phyloP scores from a whole-genome alignment of 495 filamentous ascomycete species.

The Astrothelium macrocarpum region DNA sequence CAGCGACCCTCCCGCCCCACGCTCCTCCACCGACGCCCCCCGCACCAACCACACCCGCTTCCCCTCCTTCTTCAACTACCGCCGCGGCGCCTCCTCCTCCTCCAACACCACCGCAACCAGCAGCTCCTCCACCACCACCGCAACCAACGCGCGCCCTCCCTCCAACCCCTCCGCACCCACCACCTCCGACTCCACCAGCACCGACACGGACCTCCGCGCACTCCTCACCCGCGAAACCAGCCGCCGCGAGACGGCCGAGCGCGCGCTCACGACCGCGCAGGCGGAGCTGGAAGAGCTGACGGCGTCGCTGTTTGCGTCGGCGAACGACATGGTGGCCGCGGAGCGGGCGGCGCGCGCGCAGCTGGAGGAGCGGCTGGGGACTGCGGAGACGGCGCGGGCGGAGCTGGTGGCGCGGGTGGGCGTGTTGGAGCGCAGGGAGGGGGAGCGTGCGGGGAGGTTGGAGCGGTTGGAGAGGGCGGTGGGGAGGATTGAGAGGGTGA shows the following conservation, averaged over 20 bases:
- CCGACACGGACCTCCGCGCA: conserved; percentile 9
- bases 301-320: conserved; percentile 78
- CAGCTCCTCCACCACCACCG: conserved; percentile 12
- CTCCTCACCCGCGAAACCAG: background rate
- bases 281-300: conserved; percentile 85
- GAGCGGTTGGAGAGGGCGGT: conserved; percentile 41
- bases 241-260: conserved; percentile 66
- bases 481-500: conserved; percentile 55
- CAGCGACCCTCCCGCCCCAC: background rate
- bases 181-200: conserved; percentile 4
- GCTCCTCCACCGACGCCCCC: no score
- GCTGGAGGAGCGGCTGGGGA: conserved; percentile 50
- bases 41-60: background rate
- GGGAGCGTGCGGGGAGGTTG: conserved; percentile 62
- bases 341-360: conserved; percentile 72
- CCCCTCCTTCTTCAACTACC: conserved; percentile 7
- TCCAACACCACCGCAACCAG: conserved; percentile 7
- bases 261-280: conserved; percentile 56
- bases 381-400: conserved; percentile 48
- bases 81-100: conserved; percentile 1
- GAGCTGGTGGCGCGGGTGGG: conserved; percentile 60
- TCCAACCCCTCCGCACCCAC: conserved; percentile 7
- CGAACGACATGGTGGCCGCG: conserved; percentile 93
- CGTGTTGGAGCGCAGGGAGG: conserved; percentile 64
- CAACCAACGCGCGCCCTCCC: no score